Evolutionary conservation across 2,329 filamentous ascomycete genomes (phyloP), one percentile per base, ranked within the genome.

Genomic region (Phyllosticta ampelicida): DNA sequence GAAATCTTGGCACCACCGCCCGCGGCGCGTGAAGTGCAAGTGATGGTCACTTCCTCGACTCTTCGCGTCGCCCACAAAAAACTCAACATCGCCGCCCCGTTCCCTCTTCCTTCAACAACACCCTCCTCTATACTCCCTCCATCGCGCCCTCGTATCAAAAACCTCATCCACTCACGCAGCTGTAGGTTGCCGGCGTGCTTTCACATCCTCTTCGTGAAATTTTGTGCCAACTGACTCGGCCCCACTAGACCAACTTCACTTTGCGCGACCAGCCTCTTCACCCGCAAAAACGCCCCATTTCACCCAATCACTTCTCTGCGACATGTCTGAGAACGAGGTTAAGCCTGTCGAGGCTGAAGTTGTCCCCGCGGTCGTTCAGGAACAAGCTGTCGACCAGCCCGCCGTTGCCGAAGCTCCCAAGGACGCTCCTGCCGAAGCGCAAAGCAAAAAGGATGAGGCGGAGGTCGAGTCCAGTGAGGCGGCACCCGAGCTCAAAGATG

Each of bases 331-430:
- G 28, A 59, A 55, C 57, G 20, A 55, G 5, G 60, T 63, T 53
- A 61, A 62, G 52, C 60, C 62, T 48, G 62, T 36, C 21, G 64
- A 68, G 60, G 57, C 62, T 44, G 62, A 63, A 50, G 59, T 61
- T n/a, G 56, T 60, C 21, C 58, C 61, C 19, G 58, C 60, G 36
- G 58, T 55, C 19, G 58, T 55, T n/a, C 18, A 60, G 44, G 62
- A 65, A 26, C 58, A 63, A 51, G 54, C 60, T 26, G 60, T 54
- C 18, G 56, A 57, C 5, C 30, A 50, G 23, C 21, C 49, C 30
- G 48, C 49, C 30, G 48, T 44, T 18, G 60, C 58, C 8, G 19
- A 30, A 10, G 56, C 18, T 18, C 13, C 26, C 53, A 26, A 20
- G 2, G 36, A 54, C 26, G 29, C n/a, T 19, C n/a, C 28, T 30